phyloP scores from a whole-genome alignment of 169 alveolate species.

The Plasmodium malariae region DNA sequence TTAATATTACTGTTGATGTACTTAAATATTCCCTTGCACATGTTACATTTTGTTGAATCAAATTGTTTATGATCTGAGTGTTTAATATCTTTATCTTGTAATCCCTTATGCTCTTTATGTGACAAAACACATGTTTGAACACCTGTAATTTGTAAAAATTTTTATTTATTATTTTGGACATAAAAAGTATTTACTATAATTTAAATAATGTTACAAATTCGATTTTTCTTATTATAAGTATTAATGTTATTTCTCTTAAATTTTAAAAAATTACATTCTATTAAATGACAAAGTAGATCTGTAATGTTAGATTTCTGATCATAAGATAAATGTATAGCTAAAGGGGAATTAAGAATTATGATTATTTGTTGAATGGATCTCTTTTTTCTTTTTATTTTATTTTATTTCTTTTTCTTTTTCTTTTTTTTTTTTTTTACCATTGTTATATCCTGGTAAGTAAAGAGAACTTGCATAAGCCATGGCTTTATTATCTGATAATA shows the following conservation, averaged over 20 bases:
- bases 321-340: slow-evolving; percentile 34
- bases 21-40: slow-evolving; percentile 37
- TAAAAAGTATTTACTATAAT: not conserved
- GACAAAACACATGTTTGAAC: slow-evolving; percentile 9
- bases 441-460: slow-evolving; percentile 55
- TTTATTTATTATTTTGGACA: not conserved
- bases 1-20: slow-evolving; percentile 4
- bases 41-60: slow-evolving; percentile 6
- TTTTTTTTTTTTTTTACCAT: slow-evolving; percentile 26
- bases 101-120: not conserved
- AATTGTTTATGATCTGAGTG: not conserved
- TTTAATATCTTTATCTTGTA: not conserved
- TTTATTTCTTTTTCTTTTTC: not conserved
- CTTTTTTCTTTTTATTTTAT: too few relatives aligned
- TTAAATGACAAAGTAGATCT: slow-evolving; percentile 8
- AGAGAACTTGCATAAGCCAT: slow-evolving; percentile 43
- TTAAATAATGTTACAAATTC: not conserved
- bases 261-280: slow-evolving; percentile 25
- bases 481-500: slow-evolving; percentile 13
- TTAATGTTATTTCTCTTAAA: not conserved
- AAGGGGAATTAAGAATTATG: slow-evolving; percentile 5
- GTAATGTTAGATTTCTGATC: not conserved
- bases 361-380: too few relatives aligned
- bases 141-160: slow-evolving; percentile 12
- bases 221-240: slow-evolving; percentile 3